Evolutionary conservation across 805 yeast species (phyloP).

Genomic region (Komagataella populi): DNA sequence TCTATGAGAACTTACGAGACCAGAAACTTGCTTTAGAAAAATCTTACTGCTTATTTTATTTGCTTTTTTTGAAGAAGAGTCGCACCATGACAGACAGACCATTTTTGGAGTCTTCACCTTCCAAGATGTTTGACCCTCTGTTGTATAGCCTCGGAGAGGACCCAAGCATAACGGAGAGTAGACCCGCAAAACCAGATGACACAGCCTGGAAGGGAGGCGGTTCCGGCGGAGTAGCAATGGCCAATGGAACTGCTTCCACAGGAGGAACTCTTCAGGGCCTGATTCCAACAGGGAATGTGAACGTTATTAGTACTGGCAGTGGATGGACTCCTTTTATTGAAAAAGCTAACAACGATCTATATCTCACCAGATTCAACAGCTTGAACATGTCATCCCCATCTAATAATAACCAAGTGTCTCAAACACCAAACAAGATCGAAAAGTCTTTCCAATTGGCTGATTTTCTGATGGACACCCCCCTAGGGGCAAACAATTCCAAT

Average conservation of each 20-base stretch:
- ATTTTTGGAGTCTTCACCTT: constrained; percentile 2
- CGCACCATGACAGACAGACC: background rate
- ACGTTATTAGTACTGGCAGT: background rate
- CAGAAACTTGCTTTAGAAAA: background rate
- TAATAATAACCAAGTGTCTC: background rate
- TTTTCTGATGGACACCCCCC: constrained; percentile 1
- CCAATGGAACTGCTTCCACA: background rate
- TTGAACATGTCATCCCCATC: background rate
- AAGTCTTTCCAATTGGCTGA: constrained; percentile 1
- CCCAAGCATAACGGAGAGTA: background rate
- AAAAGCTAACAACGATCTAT: background rate
- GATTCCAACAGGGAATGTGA: background rate
- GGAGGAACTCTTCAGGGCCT: background rate
- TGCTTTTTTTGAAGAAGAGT: background rate
- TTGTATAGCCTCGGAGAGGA: background rate
- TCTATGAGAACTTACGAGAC: background rate
- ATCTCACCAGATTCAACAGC: background rate
- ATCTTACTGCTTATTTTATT: background rate
- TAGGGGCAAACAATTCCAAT: background rate
- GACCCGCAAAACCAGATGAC: background rate
- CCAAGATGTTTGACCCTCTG: constrained; percentile 2
- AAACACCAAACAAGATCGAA: background rate
- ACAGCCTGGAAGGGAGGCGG: background rate
- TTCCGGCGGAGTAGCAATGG: background rate
- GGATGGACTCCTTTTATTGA: background rate